Base-by-base conservation (phyloP, 495 filamentous ascomycete species). In the Lepraria neglecta region DNA sequence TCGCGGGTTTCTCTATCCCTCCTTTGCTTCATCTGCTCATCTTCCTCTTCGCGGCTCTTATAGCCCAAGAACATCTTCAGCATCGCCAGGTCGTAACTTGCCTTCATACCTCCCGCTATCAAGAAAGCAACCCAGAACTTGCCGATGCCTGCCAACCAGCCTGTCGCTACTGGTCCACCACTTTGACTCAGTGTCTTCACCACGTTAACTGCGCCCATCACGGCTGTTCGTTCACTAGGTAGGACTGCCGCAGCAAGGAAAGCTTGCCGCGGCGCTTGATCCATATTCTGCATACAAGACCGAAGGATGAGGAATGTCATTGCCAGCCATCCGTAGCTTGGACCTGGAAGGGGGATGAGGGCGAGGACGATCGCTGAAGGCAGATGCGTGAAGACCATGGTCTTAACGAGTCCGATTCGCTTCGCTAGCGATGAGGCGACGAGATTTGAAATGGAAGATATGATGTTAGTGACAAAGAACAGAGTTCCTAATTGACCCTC, bases 381-480 rank as follows among this genome's bases (percentile, higher is more conserved):
- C 9, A 89, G 79, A 67, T 94, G 89, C 2, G 89, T 91, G 66
- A 90, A 90, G 33, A 92, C 88, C 89, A 95, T 95, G 9, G 89
- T 90, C 69, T 86, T 87, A 67, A 95, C 80, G 38, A 91, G 81
- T 0, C 91, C 91, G 47, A 95, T 84, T 44, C 85, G 79, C 59
- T 86, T 85, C 4, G 90, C 81, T 61, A 95, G 80, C 1, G 89
- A 87, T 0, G 88, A 84, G 3, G 88, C 84, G 40, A 91, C 81
- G 3, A 92, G 76, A 67, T 85, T 89, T 5, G 85, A 87, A 3
- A 82, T 69, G 0, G 88, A 83, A 2, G 85, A 73, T 54, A 90
- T 79, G 61, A 90, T 78, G 68, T 80, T 83, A 2, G 84, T 84
- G 9, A 76, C 77, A 56, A 85, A 84, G 69, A 89, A 88, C 10